Evolutionary conservation across 2,329 filamentous ascomycete genomes (phyloP), one percentile per base, ranked within the genome.

Genomic region (Aspergillus nomiae): DNA sequence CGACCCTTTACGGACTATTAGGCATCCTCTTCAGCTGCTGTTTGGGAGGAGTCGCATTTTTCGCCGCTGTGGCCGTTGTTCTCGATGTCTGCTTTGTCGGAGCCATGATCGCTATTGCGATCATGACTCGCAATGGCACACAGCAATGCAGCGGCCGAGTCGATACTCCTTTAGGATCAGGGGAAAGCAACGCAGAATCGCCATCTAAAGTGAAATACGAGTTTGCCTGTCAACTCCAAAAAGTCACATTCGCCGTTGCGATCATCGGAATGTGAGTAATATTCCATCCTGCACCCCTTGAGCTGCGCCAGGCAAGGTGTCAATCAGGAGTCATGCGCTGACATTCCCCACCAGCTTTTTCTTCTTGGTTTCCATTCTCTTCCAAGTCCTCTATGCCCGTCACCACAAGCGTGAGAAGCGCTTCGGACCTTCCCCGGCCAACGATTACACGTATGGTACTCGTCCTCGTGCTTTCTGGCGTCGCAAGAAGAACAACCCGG

Each of bases 51-150:
- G 85, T 90, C 64, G 82, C 85, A 5, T 83, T 94, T 76, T 90
- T 93, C 63, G 90, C 91, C 4, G 84, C 89, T 72, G 67, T 95
- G 59, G 91, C 87, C 66, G 87, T 96, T 66, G 65, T 94, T 28
- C 82, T 97, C 55, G 92, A 97, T 73, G 71, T 95, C 59, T 85
- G 85, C 71, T 96, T 97, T 77, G 80, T 87, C 58, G 92, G 86
- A 46, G 87, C 84, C 63, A 95, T 95, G 82, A 86, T 96, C 73
- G 96, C 93, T 73, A 86, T 97, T 63, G 92, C 93, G 0, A 82
- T 89, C 56, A 84, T 92, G 66, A 94, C 91, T 63, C 86, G 90
- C 43, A 79, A 86, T 61, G 93, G 93, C 43, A 86, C 87, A 0
- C 78, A 84, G 64, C 85, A 80, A 56, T 97, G 94, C 81, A 83